Conservation (phyloP, 1,284 basidiomycete genomes). For the Entoloma clypeatum region DNA sequence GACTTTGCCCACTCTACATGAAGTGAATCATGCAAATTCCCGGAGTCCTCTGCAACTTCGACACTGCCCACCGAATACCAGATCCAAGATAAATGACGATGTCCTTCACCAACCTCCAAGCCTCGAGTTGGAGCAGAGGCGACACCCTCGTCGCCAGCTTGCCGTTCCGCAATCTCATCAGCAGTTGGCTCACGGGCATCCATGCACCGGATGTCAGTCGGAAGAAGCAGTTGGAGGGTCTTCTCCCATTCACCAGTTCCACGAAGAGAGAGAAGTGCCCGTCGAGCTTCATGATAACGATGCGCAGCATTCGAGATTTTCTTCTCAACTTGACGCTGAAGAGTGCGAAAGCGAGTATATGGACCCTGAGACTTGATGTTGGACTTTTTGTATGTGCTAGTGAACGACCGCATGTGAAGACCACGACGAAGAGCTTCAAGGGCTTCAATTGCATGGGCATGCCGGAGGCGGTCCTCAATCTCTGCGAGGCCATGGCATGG, state of each 20-base stretch:
- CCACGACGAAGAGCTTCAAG: slow-evolving; percentile 1
- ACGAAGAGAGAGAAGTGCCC: slow-evolving; percentile 3
- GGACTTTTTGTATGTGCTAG: neutral
- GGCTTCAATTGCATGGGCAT: neutral
- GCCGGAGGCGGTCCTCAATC: slow-evolving; percentile 3
- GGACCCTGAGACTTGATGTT: slow-evolving; percentile 3
- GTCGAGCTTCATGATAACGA: slow-evolving; percentile 1
- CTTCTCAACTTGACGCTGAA: slow-evolving; percentile 2
- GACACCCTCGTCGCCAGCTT: neutral
- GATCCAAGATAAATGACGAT: slow-evolving; percentile 1
- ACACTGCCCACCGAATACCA: neutral
- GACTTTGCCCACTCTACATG: slow-evolving; percentile 9
- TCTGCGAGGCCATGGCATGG: neutral
- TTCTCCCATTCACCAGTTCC: slow-evolving; percentile 4
- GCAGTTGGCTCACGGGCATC: slow-evolving; percentile 3
- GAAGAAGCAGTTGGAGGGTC: neutral
- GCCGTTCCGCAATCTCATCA: neutral
- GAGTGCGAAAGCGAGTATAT: slow-evolving; percentile 2
- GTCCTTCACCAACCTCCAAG: slow-evolving; percentile 1
- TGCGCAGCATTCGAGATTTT: neutral
- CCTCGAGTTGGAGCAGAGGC: neutral
- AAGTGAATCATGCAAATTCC: neutral
- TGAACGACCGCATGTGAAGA: neutral
- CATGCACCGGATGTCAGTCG: slow-evolving; percentile 1
- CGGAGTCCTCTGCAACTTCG: slow-evolving; percentile 2